phyloP scores from a whole-genome alignment of 139 green algal species.

The Eudorina sp. region DNA sequence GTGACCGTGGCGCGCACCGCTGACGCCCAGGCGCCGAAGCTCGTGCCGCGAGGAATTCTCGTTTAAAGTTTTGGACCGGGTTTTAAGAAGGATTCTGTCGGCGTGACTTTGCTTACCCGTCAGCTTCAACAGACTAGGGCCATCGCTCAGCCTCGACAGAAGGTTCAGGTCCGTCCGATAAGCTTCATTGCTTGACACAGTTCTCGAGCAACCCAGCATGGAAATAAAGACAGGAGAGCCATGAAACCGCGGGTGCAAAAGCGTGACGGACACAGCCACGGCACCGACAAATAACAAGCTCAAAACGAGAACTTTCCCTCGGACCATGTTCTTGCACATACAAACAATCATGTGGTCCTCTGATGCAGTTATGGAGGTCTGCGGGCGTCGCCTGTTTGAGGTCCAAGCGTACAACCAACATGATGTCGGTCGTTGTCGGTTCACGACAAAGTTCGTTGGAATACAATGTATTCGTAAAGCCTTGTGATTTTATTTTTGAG shows the following conservation, averaged over 20 bases:
- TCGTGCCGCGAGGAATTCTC: no score
- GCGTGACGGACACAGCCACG: not conserved
- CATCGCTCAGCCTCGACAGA: not conserved
- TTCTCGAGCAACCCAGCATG: not conserved
- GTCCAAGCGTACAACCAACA: no score
- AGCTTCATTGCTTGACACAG: not conserved
- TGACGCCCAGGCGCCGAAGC: not conserved
- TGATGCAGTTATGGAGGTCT: no score
- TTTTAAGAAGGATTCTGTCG: no score
- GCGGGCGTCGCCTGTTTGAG: no score
- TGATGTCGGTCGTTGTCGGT: no score
- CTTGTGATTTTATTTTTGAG: no score
- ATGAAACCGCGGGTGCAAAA: not conserved
- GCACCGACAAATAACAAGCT: not conserved
- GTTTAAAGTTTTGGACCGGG: no score
- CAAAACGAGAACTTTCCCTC: not conserved
- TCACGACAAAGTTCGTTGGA: no score
- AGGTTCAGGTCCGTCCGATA: constrained; percentile 1
- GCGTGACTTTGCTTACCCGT: not conserved
- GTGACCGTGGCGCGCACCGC: not conserved
- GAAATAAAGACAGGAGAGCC: no score
- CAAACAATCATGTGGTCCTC: no score
- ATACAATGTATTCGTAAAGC: no score
- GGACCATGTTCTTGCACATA: not conserved
- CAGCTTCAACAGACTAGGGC: not conserved